Base-by-base conservation (phyloP, 176 grass and related monocot genomes). In the Melocanna baccifera region DNA sequence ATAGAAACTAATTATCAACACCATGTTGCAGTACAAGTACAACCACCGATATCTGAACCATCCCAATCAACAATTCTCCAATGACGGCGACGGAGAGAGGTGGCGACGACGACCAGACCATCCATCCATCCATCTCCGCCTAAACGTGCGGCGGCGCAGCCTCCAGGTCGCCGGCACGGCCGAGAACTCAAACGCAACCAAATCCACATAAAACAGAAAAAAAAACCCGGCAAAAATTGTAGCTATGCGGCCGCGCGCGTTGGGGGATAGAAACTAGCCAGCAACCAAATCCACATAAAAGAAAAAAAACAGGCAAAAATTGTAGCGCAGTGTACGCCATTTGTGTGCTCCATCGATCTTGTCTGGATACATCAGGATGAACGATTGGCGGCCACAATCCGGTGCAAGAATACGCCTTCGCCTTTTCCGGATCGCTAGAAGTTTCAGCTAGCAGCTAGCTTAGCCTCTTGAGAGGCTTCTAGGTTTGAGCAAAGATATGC, bases 101-200 rank as follows among this genome's bases (percentile, higher is more conserved):
- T 63, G 34, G 37, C 42, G 59, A 42, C 34, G 79, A 22, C 79
- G 79, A 25, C 19, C 19, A 48, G 20, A 28, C 9, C n/a, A 39
- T 14, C 26, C 9, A 69, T 11, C 16, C 71, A 75, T 75, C 48
- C 71, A 13, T 12, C 22, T 61, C 76, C 13, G 14, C 37, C 39
- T 15, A 19, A 30, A 59, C 81, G 50, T 57, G 82, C 87, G 87
- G 87, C 77, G 69, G n/a, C 69, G 77, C 41, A 48, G 69, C 76
- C 4, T 80, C 82, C 82, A 69, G 58, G 69, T 89, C 59, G 87
- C 87, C 76, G 75, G 75, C 64, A 47, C 50, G 25, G 81, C 75
- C 56, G 58, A 75, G 48, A 13, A 39, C 52, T 5, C 20, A 1
- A 7, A 26, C 0, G 73, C 36, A 4, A 45, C 34, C 6, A 10